phyloP scores from a whole-genome alignment of 306 rosid genomes.

The Astragalus membranaceus region DNA sequence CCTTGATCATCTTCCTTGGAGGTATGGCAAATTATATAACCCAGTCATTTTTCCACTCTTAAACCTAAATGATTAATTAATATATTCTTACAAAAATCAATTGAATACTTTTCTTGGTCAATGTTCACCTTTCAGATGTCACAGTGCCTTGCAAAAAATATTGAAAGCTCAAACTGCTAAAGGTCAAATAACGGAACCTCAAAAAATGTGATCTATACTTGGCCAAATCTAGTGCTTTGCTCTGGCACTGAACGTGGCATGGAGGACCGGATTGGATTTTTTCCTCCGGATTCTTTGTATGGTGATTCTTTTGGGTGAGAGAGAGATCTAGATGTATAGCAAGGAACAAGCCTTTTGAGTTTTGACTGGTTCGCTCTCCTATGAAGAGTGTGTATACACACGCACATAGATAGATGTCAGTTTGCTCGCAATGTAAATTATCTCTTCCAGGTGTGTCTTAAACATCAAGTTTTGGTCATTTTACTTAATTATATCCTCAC shows the following conservation, averaged over 20 bases:
- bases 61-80: background rate
- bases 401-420: background rate
- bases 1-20: constrained; percentile 99
- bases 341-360: constrained; percentile 1
- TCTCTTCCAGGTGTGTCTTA: background rate
- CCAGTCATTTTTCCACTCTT: constrained; percentile 5
- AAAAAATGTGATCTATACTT: constrained; percentile 21
- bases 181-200: constrained; percentile 14
- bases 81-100: background rate
- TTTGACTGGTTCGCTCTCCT: background rate
- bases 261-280: background rate
- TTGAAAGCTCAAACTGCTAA: constrained; percentile 32
- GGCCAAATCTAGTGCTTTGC: background rate
- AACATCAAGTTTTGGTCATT: background rate
- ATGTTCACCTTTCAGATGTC: constrained; percentile 46
- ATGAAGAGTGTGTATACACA: background rate
- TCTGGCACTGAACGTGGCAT: background rate
- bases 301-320: constrained; percentile 2
- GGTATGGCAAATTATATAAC: constrained; percentile 47
- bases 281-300: background rate
- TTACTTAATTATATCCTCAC: background rate
- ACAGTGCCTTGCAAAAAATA: constrained; percentile 45
- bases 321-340: constrained; percentile 8
- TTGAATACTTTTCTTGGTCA: constrained; percentile 15
- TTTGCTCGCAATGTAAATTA: background rate